Percentiles rank a stretch among this genome's conserved stretches.
phyloP scores from a whole-genome alignment of 1,284 basidiomycete species.

The Puccinia horiana region DNA sequence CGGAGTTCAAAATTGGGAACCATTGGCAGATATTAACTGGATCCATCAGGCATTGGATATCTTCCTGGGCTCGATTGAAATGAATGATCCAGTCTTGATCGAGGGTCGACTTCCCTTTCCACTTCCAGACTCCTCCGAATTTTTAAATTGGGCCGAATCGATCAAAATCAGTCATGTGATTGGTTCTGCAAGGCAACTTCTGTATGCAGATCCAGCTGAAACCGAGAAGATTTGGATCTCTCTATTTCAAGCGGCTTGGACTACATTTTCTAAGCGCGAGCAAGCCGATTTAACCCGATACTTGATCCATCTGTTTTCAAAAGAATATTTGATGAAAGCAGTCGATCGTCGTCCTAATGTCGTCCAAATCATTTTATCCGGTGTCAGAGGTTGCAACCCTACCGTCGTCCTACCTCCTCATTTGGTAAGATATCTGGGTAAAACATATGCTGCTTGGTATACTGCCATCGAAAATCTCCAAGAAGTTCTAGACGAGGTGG shows the following conservation, averaged over 20 bases:
- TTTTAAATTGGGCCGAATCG: conserved; percentile 40
- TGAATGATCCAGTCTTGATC: conserved; percentile 62
- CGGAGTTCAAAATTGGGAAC: conserved; percentile 94
- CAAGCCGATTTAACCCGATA: conserved; percentile 86
- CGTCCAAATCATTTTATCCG: conserved; percentile 84
- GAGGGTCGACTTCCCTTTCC: conserved; percentile 51
- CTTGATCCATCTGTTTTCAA: conserved; percentile 84
- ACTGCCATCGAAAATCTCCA: conserved; percentile 76
- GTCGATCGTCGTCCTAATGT: conserved; percentile 89
- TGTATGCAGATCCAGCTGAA: conserved; percentile 75
- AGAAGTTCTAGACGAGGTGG: conserved; percentile 66
- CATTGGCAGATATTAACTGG: conserved; percentile 91
- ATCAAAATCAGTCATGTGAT: conserved; percentile 67
- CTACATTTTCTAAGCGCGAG: conserved; percentile 78
- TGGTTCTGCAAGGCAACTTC: conserved; percentile 76
- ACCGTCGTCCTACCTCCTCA: conserved; percentile 88
- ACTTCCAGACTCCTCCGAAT: conserved; percentile 16
- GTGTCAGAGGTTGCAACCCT: conserved; percentile 79
- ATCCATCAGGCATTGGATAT: conserved; percentile 88
- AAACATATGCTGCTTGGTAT: conserved; percentile 96
- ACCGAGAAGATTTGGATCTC: conserved; percentile 88
- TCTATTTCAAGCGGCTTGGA: conserved; percentile 86
- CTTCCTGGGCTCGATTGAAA: conserved; percentile 78
- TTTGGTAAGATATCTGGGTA: conserved; percentile 92
- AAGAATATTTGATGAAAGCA: conserved; percentile 90